Base-by-base conservation (phyloP, 1,284 basidiomycete species). In the Ceratobasidium theobromae region DNA sequence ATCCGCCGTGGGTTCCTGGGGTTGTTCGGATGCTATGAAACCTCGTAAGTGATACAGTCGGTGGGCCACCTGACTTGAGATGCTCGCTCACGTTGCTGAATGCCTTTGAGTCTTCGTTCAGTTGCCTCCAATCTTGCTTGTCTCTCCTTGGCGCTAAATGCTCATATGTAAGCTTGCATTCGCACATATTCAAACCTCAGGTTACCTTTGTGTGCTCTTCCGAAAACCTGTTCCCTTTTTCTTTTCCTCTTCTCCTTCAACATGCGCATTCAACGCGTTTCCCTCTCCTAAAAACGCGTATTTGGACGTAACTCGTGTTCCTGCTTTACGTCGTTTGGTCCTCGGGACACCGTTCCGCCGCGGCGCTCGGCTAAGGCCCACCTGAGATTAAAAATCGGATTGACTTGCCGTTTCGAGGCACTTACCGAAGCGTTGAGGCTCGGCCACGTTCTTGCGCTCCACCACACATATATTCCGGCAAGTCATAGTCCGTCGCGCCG, bases 381-480 rank as follows among this genome's bases (percentile, higher is more conserved):
- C 6, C 18, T 45, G 9, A 21, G 12, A n/a, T 45, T 6, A 45
- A 21, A 45, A 21, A 45, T 45, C 43, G 43, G 43, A 38, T 38
- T 8, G 16, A 38, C 16, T 38, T 8, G n/a, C n/a, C n/a, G n/a
- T n/a, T n/a, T 35, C 21, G 6, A 28, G 14, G 6, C 21, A 48
- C 43, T 27, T 40, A 62, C 58, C 48, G 46, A 30, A 62, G 46
- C 1, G 48, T 62, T 27, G 58, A 41, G 2, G 58, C 46, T 27
- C 43, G 28, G 18, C 45, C 46, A 12, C 58, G 45, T 16, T 62
- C 30, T 18, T 91, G 88, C 18, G 90, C 89, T n/a, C 89, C 89
- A 64, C 89, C 90, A 71, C 89, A 92, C 88, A 91, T 82, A 73
- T 85, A 90, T 76, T 91, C 87, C 4, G 89, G 89, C 4, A 90